Evolutionary conservation across 345 rosid genomes (phyloP).

Genomic region (Eucalyptus pauciflora): DNA sequence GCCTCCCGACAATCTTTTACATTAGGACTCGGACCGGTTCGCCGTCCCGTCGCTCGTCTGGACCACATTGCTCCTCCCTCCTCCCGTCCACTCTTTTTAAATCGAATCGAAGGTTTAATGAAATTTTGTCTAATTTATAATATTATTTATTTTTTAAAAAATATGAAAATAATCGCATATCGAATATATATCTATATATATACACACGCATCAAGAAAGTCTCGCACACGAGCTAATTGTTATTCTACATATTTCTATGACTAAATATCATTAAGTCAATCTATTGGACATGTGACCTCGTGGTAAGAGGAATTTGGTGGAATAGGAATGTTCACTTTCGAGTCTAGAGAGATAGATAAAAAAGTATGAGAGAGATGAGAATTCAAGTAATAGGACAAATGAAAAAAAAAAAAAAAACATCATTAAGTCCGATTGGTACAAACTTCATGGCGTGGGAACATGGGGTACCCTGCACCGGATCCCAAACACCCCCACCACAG

Average conservation of each 20-base stretch:
- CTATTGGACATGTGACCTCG: not conserved
- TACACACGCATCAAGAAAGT: no score
- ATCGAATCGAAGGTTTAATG: not conserved
- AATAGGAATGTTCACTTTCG: rapidly evolving
- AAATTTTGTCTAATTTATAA: not conserved
- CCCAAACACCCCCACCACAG: not conserved
- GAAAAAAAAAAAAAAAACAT: not conserved
- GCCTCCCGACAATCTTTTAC: not conserved
- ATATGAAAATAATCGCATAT: not conserved
- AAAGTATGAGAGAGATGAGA: rapidly evolving
- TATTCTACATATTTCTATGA: not conserved
- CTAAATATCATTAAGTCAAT: not conserved
- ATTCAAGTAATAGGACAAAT: no score
- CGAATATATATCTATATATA: no score
- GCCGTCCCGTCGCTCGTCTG: not conserved
- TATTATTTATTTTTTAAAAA: no score
- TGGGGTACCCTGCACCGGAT: not conserved
- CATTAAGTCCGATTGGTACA: rapidly evolving
- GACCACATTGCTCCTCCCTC: not conserved
- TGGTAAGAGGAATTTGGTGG: not conserved
- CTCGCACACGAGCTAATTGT: not conserved
- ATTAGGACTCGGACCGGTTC: not conserved
- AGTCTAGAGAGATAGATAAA: not conserved
- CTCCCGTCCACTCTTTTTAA: not conserved
- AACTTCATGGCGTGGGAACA: not conserved